Conservation (phyloP, 2,329 filamentous ascomycete species). For the Cladobotryum protrusum region DNA sequence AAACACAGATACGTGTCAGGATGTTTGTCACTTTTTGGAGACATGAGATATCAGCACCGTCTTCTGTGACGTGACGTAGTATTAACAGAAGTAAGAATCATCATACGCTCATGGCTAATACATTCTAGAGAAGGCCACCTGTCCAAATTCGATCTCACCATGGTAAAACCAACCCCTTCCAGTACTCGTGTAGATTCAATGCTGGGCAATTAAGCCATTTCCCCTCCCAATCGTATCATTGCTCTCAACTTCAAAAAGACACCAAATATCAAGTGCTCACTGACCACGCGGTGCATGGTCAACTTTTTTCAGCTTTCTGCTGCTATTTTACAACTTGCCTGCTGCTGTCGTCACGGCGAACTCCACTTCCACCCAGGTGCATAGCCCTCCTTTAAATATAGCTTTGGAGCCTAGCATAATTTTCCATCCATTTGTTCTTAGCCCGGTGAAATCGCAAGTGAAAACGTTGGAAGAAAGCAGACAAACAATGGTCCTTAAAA, state of each 20-base stretch:
- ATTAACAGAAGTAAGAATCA: neutral
- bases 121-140: neutral
- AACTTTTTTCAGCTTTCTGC: neutral
- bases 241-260: neutral
- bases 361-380: neutral
- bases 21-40: neutral
- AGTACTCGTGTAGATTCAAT: neutral
- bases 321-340: neutral
- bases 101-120: neutral
- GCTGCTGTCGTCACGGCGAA: neutral
- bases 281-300: neutral
- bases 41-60: no score
- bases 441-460: neutral
- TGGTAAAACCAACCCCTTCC: neutral
- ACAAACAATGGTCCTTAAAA: neutral
- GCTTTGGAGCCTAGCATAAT: neutral
- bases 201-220: neutral
- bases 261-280: neutral
- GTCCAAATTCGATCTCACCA: neutral
- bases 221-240: neutral
- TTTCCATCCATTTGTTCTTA: neutral
- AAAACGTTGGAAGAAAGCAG: neutral
- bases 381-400: neutral
- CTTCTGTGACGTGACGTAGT: no score
- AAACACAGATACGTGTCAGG: no score